A percentile compares a stretch with the other conserved stretches of the same genome.
Evolutionary conservation across 2,329 filamentous ascomycete species (phyloP).

Genomic region (Graphilbum sp.): DNA sequence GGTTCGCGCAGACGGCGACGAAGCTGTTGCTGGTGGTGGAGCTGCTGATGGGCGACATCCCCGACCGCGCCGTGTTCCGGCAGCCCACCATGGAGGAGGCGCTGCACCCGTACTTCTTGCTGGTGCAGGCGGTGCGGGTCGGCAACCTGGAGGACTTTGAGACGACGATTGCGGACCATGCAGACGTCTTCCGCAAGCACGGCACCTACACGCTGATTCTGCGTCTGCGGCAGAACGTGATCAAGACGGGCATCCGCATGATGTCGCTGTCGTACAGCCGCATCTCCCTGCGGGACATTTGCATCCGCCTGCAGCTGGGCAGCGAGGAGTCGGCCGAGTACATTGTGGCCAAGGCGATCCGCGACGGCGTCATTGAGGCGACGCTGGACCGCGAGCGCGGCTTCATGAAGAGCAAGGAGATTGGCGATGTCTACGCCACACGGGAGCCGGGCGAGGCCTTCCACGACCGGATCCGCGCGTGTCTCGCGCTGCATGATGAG

Average conservation of each 20-base stretch:
- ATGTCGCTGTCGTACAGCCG: constrained; percentile 96
- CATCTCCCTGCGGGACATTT: constrained; percentile 93
- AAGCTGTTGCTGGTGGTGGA: constrained; percentile 96
- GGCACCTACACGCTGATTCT: constrained; percentile 92
- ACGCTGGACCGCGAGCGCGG: constrained; percentile 85
- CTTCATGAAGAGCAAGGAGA: constrained; percentile 97
- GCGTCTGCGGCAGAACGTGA: constrained; percentile 91
- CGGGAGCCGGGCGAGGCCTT: constrained; percentile 93
- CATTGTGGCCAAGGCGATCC: constrained; percentile 96
- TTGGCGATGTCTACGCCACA: constrained; percentile 91
- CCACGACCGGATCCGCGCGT: constrained; percentile 89
- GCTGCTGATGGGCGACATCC: constrained; percentile 95
- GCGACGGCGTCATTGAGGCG: constrained; percentile 93
- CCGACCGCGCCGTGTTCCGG: constrained; percentile 86
- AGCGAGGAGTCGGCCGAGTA: constrained; percentile 98
- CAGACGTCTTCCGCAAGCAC: constrained; percentile 76
- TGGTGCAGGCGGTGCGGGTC: constrained; percentile 91
- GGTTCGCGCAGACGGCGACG: constrained; percentile 89
- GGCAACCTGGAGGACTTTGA: constrained; percentile 91
- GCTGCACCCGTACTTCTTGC: constrained; percentile 80
- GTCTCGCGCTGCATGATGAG: constrained; percentile 84
- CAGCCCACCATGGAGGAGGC: constrained; percentile 74
- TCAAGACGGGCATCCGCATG: constrained; percentile 98
- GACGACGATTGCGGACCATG: constrained; percentile 66
- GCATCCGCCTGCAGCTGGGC: constrained; percentile 80